Conservation (phyloP, 345 rosid genomes). For the Lepidium africanum region DNA sequence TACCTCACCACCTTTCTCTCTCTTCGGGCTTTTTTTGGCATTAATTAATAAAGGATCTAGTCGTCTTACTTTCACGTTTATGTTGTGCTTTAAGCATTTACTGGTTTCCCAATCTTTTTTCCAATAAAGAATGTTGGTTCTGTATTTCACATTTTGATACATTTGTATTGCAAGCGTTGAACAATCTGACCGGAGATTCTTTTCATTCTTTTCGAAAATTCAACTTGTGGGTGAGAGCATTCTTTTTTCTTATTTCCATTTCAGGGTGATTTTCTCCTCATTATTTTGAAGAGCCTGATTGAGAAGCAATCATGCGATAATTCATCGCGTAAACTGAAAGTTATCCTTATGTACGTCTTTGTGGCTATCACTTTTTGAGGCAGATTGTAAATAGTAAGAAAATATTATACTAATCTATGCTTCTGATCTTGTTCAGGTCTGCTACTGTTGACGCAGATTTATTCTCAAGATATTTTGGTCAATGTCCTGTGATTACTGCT, state of each 20-base stretch:
- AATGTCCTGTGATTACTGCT: slow-evolving; percentile 85
- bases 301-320: slow-evolving; percentile 62
- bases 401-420: not conserved
- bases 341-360: slow-evolving; percentile 72
- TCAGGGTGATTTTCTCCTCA: slow-evolving; percentile 93
- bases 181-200: not conserved
- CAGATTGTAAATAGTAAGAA: not conserved
- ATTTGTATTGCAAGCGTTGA: not conserved
- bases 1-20: not conserved
- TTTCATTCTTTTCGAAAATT: not conserved
- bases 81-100: not conserved
- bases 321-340: slow-evolving; percentile 49
- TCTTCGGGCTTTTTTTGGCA: not conserved
- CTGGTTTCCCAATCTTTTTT: not conserved
- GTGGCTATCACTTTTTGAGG: not conserved
- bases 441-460: slow-evolving; percentile 89
- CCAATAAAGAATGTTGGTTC: not conserved
- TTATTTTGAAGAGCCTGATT: slow-evolving; percentile 80
- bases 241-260: not conserved
- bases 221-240: not conserved
- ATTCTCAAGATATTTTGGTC: slow-evolving; percentile 77
- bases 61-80: not conserved
- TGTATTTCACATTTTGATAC: not conserved
- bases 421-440: slow-evolving; percentile 48
- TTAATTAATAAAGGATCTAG: not conserved